These are phyloP conservation scores for Rhodotorula sp. DNA, from an alignment of 1,284 basidiomycete genomes.

Conservation along the genomic window DNA sequence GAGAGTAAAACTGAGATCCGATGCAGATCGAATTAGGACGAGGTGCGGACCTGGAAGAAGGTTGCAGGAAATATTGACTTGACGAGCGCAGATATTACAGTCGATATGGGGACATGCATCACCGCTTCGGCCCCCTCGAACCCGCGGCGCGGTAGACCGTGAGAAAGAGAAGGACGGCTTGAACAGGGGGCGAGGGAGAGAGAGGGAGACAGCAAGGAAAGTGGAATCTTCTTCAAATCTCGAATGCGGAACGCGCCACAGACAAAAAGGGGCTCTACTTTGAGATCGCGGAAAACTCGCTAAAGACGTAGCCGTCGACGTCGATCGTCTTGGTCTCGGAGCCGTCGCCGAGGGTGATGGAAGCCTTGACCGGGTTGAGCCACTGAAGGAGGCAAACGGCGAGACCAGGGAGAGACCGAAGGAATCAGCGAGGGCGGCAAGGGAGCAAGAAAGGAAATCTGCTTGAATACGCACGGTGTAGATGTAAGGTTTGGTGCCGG, in stretches of 20 bases:
- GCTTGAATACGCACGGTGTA: constrained; percentile 66
- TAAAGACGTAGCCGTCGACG: constrained; percentile 74
- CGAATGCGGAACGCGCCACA: too few species aligned
- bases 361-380: constrained; percentile 70
- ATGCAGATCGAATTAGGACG: too few species aligned
- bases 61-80: too few species aligned
- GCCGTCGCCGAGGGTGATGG: constrained; percentile 57
- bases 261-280: constrained; percentile 4
- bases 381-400: constrained; percentile 59
- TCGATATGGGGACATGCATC: too few species aligned
- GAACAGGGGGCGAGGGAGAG: neutral
- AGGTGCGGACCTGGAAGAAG: too few species aligned
- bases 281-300: constrained; percentile 89
- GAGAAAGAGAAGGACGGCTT: neutral
- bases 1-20: too few species aligned
- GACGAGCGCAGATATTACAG: too few species aligned
- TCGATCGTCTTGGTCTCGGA: constrained; percentile 49
- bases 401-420: neutral
- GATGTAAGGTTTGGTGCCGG: constrained; percentile 88
- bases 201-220: neutral
- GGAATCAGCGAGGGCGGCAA: constrained; percentile 21
- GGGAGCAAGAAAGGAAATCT: neutral
- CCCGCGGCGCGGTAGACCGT: neutral
- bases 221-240: neutral
- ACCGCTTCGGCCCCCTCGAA: too few species aligned